A percentile compares a stretch with the other conserved stretches of the same genome.
phyloP scores from a whole-genome alignment of 1,284 basidiomycete genomes.

The Takashimella tepidaria region DNA sequence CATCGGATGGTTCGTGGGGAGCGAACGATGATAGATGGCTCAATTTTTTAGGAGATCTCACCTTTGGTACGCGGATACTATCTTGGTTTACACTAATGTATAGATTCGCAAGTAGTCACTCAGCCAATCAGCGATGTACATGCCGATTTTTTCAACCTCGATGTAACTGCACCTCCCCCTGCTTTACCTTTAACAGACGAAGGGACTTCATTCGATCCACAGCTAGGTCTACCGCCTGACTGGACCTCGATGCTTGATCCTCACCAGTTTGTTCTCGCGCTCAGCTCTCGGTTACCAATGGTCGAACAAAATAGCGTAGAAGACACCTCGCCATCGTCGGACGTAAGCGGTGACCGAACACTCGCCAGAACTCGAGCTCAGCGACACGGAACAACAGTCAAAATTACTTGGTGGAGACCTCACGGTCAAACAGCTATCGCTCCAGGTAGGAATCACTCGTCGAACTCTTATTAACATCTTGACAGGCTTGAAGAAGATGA shows the following conservation, averaged over 20 bases:
- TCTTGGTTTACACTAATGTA: too few relatives aligned
- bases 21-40: background rate
- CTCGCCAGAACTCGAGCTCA: background rate
- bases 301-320: constrained; percentile 19
- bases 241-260: constrained; percentile 17
- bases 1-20: background rate
- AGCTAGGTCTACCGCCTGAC: background rate
- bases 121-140: background rate
- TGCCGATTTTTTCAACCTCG: background rate
- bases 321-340: background rate
- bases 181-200: background rate
- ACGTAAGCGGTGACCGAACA: background rate
- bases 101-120: background rate
- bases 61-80: background rate
- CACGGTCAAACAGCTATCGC: constrained; percentile 31
- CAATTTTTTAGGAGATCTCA: background rate
- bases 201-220: background rate
- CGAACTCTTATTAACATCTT: background rate
- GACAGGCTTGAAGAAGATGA: constrained; percentile 24
- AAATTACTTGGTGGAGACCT: constrained; percentile 33
- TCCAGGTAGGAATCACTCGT: constrained; percentile 1
- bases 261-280: constrained; percentile 23
- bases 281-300: constrained; percentile 21
- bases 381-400: constrained; percentile 18
- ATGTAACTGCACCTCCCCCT: background rate